These are phyloP conservation scores for Babesia ovis DNA, from an alignment of 169 alveolate species.

Conservation along the genomic window DNA sequence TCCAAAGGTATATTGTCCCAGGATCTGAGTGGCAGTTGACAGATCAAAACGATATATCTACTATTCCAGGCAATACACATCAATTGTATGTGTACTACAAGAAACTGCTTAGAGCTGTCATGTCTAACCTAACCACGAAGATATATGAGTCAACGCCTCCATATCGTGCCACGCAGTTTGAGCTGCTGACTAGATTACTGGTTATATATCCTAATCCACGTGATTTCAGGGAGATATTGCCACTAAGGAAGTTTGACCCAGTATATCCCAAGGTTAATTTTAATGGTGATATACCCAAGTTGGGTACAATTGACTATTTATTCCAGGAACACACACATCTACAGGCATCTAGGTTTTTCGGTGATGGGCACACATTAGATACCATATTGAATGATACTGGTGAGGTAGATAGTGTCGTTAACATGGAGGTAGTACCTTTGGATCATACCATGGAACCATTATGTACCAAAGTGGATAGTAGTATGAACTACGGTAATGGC, in stretches of 20 bases:
- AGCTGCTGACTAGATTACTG: constrained; percentile 71
- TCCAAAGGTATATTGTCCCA: background rate
- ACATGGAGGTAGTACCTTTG: background rate
- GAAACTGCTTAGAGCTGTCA: constrained; percentile 56
- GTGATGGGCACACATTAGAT: constrained; percentile 15
- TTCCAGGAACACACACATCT: constrained; percentile 27
- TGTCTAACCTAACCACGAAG: constrained; percentile 61
- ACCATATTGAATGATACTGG: background rate
- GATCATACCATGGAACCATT: constrained; percentile 7
- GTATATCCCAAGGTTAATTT: constrained; percentile 43
- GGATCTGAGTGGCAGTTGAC: constrained; percentile 33
- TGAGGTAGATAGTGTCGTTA: background rate
- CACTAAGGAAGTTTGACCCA: constrained; percentile 54
- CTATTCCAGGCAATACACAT: constrained; percentile 31
- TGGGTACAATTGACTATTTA: constrained; percentile 23
- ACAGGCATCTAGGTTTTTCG: constrained; percentile 35
- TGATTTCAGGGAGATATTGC: constrained; percentile 51
- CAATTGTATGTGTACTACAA: constrained; percentile 66
- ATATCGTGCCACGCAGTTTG: constrained; percentile 76
- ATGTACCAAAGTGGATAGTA: background rate
- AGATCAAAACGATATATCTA: background rate
- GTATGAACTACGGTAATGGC: background rate
- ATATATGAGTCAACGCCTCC: constrained; percentile 78
- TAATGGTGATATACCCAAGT: background rate
- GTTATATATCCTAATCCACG: constrained; percentile 69